Percentiles rank a stretch among this genome's conserved stretches.
phyloP scores from a whole-genome alignment of 1,284 basidiomycete genomes.

The Sanghuangporus baumii region DNA sequence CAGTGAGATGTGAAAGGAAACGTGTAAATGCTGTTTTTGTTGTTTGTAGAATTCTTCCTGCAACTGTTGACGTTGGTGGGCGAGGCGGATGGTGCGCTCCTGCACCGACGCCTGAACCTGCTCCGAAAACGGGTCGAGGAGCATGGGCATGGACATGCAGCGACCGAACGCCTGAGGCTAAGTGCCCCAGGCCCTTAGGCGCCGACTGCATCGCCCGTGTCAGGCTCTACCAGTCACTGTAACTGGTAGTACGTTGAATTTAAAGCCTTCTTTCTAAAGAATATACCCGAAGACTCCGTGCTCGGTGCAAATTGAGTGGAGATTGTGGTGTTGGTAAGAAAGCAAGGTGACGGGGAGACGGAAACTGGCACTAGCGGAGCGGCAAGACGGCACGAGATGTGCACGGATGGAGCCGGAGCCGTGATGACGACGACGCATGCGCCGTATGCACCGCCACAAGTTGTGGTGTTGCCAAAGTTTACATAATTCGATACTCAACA shows the following conservation, averaged over 20 bases:
- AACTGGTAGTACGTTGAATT: background rate
- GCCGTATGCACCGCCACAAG: background rate
- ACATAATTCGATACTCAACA: too few relatives aligned
- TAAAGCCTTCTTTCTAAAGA: too few relatives aligned
- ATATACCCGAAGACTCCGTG: too few relatives aligned
- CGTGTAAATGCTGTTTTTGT: conserved; percentile 49
- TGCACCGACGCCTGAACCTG: background rate
- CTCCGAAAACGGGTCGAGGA: background rate
- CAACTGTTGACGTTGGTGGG: background rate
- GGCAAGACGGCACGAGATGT: background rate
- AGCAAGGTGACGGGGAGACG: background rate
- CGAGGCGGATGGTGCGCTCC: conserved; percentile 1
- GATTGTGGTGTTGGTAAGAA: background rate
- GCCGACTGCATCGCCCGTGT: conserved; percentile 8
- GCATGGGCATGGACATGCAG: conserved; percentile 11
- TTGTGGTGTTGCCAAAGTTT: background rate
- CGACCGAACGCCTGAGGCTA: conserved; percentile 12
- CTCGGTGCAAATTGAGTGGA: background rate
- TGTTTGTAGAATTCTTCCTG: conserved; percentile 7
- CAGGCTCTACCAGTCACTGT: background rate
- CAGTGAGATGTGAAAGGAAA: conserved; percentile 51
- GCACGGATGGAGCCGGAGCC: background rate
- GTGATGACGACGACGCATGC: background rate
- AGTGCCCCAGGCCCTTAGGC: conserved; percentile 17
- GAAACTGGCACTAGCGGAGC: too few relatives aligned